Evolutionary conservation across 371 early-diverging fungal genomes (phyloP).

Genomic region (Lichtheimia ramosa): DNA sequence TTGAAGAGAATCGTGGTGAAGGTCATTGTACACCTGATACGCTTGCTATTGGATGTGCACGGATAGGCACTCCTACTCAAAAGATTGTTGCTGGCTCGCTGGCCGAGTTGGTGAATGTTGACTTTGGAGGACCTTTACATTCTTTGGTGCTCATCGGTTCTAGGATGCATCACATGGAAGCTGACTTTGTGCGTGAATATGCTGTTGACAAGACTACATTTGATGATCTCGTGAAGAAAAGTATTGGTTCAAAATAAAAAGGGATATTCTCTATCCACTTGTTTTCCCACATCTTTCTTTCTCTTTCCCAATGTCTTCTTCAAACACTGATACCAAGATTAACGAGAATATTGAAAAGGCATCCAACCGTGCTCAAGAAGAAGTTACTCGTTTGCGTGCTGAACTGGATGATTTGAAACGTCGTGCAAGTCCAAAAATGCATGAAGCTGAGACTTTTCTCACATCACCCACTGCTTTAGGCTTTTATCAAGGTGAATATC

Average conservation of each 20-base stretch:
- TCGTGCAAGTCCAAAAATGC: conserved; percentile 36
- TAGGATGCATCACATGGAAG: conserved; percentile 93
- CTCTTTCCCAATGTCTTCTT: conserved; percentile 4
- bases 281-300: conserved; percentile 6
- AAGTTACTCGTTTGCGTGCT: conserved; percentile 31
- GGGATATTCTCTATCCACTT: neutral
- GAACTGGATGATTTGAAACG: conserved; percentile 34
- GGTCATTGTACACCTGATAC: conserved; percentile 79
- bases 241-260: conserved; percentile 10
- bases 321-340: conserved; percentile 12
- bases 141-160: conserved; percentile 92
- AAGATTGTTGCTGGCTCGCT: conserved; percentile 88
- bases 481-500: conserved; percentile 35
- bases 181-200: conserved; percentile 80
- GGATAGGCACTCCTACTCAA: conserved; percentile 88
- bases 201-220: conserved; percentile 73
- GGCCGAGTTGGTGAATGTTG: conserved; percentile 74
- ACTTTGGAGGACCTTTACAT: conserved; percentile 96
- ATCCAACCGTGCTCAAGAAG: conserved; percentile 33
- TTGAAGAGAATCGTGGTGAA: conserved; percentile 76
- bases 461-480: conserved; percentile 33
- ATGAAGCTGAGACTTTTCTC: conserved; percentile 35
- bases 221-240: conserved; percentile 63
- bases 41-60: conserved; percentile 92
- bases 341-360: conserved; percentile 26